phyloP scores from a whole-genome alignment of 1,284 basidiomycete species.

The Grifola frondosa region DNA sequence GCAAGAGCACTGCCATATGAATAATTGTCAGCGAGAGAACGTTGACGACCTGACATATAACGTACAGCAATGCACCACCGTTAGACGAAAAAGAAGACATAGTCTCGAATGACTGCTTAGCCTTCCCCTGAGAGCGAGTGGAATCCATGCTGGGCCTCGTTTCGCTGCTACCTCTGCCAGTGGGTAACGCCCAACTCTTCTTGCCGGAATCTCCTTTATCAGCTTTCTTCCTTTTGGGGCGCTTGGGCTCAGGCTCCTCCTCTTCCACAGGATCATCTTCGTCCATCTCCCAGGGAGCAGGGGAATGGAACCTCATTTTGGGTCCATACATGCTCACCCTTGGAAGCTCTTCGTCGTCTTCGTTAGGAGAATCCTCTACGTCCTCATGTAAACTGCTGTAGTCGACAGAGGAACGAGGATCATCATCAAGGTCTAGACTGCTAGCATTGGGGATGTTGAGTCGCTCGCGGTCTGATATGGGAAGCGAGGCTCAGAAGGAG shows the following conservation, averaged over 20 bases:
- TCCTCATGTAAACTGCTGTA: slow-evolving; percentile 26
- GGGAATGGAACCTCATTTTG: slow-evolving; percentile 76
- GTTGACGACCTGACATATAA: slow-evolving; percentile 4
- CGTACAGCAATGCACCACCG: slow-evolving; percentile 60
- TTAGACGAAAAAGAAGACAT: slow-evolving; percentile 48
- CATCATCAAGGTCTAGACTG: slow-evolving; percentile 61
- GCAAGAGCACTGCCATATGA: slow-evolving; percentile 42
- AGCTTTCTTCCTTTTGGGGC: slow-evolving; percentile 30
- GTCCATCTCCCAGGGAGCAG: slow-evolving; percentile 76
- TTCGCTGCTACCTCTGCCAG: slow-evolving; percentile 41
- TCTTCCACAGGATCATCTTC: slow-evolving; percentile 45
- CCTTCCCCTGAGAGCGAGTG: slow-evolving; percentile 44
- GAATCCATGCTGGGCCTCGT: slow-evolving; percentile 66
- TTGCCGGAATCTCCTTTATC: slow-evolving; percentile 44
- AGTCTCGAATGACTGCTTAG: slow-evolving; percentile 61
- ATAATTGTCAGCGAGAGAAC: slow-evolving; percentile 1
- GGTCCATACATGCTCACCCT: slow-evolving; percentile 73
- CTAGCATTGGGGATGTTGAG: slow-evolving; percentile 51
- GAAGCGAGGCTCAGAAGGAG: slow-evolving; percentile 27
- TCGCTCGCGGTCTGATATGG: slow-evolving; percentile 38
- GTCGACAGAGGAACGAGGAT: slow-evolving; percentile 45
- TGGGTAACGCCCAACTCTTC: slow-evolving; percentile 44
- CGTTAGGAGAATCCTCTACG: slow-evolving; percentile 30
- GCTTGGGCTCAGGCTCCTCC: slow-evolving; percentile 41
- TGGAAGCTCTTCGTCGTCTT: slow-evolving; percentile 37